Base-by-base conservation (phyloP, 1,284 basidiomycete species). In the Papiliotrema terrestris region DNA sequence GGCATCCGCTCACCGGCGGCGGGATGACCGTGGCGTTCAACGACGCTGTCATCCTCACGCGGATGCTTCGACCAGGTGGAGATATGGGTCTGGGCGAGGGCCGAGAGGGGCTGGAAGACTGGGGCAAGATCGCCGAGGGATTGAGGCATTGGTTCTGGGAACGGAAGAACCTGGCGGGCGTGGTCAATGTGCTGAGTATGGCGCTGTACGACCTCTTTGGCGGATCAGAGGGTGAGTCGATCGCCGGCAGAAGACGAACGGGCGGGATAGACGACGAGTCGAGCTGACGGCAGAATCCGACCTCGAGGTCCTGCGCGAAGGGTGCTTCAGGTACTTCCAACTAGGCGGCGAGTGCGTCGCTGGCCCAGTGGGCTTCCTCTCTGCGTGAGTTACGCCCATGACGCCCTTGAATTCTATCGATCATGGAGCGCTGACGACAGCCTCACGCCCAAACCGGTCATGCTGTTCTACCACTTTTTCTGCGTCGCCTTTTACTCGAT, bases 281-380 rank as follows among this genome's bases (percentile, higher is more conserved):
- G 41, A 46, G 57, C 56, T 56, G 48, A 54, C 48, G 26, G 19
- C 43, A 66, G 60, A 63, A 54, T 54, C 61, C 35, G 57, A 67
- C 49, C 83, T 98, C 8, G 84, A 82, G n/a, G 86, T 95, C 0
- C 84, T 99, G 14, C 83, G 91, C 58, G 86, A 85, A 37, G 95
- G 95, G 0, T 98, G 96, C 78, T 97, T 98, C 83, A 91, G 91
- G 71, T 99, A 98, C 78, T 97, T 99, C 70, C 91, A 97, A 73
- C 82, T 84, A 8, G 95, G 95, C 22, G 96, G 95, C 0, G 85
- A 91, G 66, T 91, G 91, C 67, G 77, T 98, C 51, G 82, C 84
- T 32, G 95, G 89, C 1, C 96, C 96, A 1, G 92, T 98, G 14
- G 87, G 85, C 3, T 81, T 94, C 17, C 83, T 93, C 19, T 86